These are phyloP conservation scores for Heritiera littoralis DNA, from an alignment of 345 rosid species.

Conservation along the genomic window DNA sequence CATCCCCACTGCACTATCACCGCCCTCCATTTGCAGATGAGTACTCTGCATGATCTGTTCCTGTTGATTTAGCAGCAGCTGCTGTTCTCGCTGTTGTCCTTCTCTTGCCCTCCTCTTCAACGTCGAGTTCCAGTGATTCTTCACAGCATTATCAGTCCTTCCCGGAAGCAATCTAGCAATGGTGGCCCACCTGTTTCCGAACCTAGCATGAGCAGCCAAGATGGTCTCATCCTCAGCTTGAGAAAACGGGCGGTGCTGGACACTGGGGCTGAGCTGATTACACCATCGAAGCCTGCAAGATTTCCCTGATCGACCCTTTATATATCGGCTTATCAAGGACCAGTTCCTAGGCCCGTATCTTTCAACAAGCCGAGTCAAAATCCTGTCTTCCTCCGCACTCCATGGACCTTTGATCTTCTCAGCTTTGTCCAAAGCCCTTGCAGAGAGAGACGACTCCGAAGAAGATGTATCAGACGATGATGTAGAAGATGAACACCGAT, in stretches of 20 bases:
- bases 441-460: constrained; percentile 44
- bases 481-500: constrained; percentile 41
- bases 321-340: constrained; percentile 54
- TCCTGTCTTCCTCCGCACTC: constrained; percentile 73
- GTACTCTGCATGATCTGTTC: background rate
- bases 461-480: constrained; percentile 55
- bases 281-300: constrained; percentile 63
- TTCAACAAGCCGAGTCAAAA: constrained; percentile 55
- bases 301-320: constrained; percentile 61
- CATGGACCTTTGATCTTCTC: constrained; percentile 66
- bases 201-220: constrained; percentile 56
- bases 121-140: constrained; percentile 72
- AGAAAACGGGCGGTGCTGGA: constrained; percentile 62
- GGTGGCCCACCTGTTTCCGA: constrained; percentile 67
- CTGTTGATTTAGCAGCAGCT: background rate
- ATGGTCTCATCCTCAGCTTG: constrained; percentile 51
- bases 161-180: constrained; percentile 61
- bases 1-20: constrained; percentile 6
- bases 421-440: constrained; percentile 23
- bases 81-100: background rate
- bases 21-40: constrained; percentile 4
- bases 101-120: constrained; percentile 50
- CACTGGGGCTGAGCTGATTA: constrained; percentile 57
- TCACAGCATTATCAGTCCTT: constrained; percentile 63
- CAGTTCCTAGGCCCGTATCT: constrained; percentile 58